phyloP scores from a whole-genome alignment of 2,329 filamentous ascomycete genomes.

The Penicillium sp. region DNA sequence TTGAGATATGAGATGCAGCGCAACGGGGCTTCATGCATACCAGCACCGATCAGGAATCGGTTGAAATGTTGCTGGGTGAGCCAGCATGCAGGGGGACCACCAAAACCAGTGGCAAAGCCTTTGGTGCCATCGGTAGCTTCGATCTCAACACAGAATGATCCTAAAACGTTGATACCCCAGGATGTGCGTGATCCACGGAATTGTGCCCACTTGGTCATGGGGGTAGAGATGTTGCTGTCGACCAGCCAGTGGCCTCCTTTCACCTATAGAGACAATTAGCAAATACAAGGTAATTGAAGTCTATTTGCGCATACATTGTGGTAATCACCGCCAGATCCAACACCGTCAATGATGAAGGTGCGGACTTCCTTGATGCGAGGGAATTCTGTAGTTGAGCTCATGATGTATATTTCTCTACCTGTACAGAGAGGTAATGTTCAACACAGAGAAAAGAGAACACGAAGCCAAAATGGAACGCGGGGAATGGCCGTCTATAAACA shows the following conservation, averaged over 20 bases:
- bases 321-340: conserved; percentile 60
- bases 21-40: conserved; percentile 38
- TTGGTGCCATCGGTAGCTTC: conserved; percentile 89
- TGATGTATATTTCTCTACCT: conserved; percentile 17
- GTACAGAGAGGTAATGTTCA: background rate
- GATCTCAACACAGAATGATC: conserved; percentile 88
- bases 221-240: conserved; percentile 88
- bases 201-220: conserved; percentile 85
- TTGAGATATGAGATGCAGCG: background rate
- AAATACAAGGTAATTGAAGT: background rate
- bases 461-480: conserved; percentile 8
- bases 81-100: conserved; percentile 92
- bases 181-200: conserved; percentile 85
- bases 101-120: conserved; percentile 91
- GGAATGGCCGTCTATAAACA: conserved; percentile 11
- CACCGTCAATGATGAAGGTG: conserved; percentile 49
- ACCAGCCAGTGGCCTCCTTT: conserved; percentile 72
- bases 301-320: conserved; percentile 68
- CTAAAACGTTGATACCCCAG: conserved; percentile 94
- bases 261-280: conserved; percentile 27
- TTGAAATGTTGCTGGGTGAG: conserved; percentile 91
- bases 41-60: conserved; percentile 81
- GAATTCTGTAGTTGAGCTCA: conserved; percentile 37
- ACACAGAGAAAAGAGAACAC: conserved; percentile 5
- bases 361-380: conserved; percentile 49